Conservation (phyloP, 2,329 filamentous ascomycete genomes). For the Pleurostoma richardsiae region DNA sequence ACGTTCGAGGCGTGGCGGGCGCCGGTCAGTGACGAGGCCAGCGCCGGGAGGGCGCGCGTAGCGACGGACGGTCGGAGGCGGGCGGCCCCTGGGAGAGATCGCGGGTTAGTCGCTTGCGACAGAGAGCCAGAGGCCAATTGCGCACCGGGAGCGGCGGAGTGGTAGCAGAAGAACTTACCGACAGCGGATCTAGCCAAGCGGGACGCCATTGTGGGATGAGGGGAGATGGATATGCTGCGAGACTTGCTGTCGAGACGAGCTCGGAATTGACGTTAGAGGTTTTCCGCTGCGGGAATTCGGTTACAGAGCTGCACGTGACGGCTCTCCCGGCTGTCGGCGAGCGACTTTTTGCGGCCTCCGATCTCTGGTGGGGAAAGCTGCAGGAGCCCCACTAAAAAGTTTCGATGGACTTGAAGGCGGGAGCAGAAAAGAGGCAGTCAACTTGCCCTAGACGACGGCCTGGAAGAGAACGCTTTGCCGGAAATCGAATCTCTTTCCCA, state of each 20-base stretch:
- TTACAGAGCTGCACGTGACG: slow-evolving; percentile 31
- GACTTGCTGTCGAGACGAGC: slow-evolving; percentile 36
- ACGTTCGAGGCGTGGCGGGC: slow-evolving; percentile 71
- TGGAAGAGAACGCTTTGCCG: background rate
- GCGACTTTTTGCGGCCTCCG: background rate
- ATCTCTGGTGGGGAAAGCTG: background rate
- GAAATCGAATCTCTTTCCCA: no score
- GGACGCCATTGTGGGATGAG: slow-evolving; percentile 85
- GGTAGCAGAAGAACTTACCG: slow-evolving; percentile 60
- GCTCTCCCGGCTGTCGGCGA: background rate
- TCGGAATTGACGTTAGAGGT: slow-evolving; percentile 41
- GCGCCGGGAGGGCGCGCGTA: slow-evolving; percentile 68
- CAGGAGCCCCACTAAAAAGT: background rate
- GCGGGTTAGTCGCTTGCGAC: slow-evolving; percentile 15
- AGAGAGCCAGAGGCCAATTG: slow-evolving; percentile 11
- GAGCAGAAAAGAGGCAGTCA: background rate
- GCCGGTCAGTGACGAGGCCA: slow-evolving; percentile 63
- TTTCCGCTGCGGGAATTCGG: slow-evolving; percentile 40
- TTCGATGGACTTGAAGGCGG: background rate
- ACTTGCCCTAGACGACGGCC: background rate
- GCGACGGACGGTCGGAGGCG: slow-evolving; percentile 80
- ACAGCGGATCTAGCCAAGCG: slow-evolving; percentile 93
- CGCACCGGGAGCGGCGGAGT: background rate
- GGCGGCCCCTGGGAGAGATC: slow-evolving; percentile 65
- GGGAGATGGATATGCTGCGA: slow-evolving; percentile 44